A percentile compares a stretch with the other conserved stretches of the same genome.
These are phyloP conservation scores for Schizosaccharomyces japonicus DNA, from an alignment of 805 yeast species.

Conservation along the genomic window DNA sequence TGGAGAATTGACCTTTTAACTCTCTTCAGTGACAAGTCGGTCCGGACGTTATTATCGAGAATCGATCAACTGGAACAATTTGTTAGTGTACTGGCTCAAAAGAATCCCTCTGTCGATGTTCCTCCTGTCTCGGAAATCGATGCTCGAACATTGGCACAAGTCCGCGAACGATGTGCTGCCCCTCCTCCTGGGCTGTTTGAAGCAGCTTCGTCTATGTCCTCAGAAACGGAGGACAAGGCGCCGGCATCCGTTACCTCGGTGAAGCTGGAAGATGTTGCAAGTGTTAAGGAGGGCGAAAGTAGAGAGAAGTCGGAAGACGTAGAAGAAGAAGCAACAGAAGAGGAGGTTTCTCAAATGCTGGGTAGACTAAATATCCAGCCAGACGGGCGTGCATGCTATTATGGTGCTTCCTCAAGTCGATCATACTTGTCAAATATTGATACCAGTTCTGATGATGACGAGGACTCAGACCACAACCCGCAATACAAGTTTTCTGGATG, in stretches of 20 bases:
- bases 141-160: too few species aligned
- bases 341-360: not conserved
- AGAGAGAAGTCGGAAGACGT: too few species aligned
- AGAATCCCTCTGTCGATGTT: not conserved
- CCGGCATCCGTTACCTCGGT: too few species aligned
- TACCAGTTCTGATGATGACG: not conserved
- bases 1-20: not conserved
- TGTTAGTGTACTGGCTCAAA: not conserved
- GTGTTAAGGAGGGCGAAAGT: too few species aligned
- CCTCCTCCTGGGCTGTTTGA: too few species aligned
- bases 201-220: not conserved
- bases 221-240: not conserved
- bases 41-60: not conserved
- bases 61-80: not conserved
- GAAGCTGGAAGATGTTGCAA: too few species aligned
- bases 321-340: not conserved
- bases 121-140: too few species aligned
- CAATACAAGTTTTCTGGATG: too few species aligned
- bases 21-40: not conserved
- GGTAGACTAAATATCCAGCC: not conserved
- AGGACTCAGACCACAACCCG: too few species aligned
- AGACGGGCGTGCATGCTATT: not conserved
- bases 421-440: not conserved
- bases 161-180: too few species aligned
- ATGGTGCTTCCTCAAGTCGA: conserved; percentile 2